Percentiles rank a stretch among this genome's conserved stretches.
Evolutionary conservation across 2,329 filamentous ascomycete genomes (phyloP).

Genomic region (Fusarium verrucosum): DNA sequence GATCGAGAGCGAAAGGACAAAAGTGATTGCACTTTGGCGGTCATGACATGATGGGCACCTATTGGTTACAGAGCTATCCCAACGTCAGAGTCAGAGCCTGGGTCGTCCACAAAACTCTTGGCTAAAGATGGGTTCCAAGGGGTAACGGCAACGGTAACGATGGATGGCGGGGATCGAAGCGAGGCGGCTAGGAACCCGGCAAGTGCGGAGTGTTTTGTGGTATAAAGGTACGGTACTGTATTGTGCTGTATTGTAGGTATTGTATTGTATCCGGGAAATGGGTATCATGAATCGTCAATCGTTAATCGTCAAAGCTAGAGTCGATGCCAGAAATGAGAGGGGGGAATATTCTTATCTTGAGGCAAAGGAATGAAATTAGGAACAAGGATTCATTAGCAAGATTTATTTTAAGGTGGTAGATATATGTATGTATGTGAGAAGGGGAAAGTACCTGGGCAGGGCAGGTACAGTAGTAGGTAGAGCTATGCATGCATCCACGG

Average conservation of each 20-base stretch:
- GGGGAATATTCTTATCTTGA: not conserved
- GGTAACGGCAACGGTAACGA: not conserved
- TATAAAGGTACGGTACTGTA: no score
- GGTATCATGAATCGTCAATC: constrained; percentile 14
- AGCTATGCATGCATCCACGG: constrained; percentile 2
- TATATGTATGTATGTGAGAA: no score
- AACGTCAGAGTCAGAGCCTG: constrained; percentile 5
- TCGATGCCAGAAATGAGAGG: not conserved
- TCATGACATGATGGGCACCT: constrained; percentile 36
- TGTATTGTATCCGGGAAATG: not conserved
- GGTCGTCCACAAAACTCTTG: constrained; percentile 1
- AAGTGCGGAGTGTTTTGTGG: not conserved
- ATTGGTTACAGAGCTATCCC: not conserved
- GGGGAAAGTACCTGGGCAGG: constrained; percentile 10
- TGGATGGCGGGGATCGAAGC: not conserved
- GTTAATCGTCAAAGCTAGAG: constrained; percentile 5
- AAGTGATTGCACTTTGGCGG: constrained; percentile 19
- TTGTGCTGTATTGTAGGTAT: not conserved
- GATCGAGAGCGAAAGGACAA: constrained; percentile 1
- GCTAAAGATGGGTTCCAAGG: not conserved
- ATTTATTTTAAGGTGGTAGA: constrained; percentile 26
- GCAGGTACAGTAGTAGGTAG: not conserved
- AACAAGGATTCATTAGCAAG: constrained; percentile 1
- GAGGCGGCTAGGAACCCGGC: not conserved
- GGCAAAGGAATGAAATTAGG: constrained; percentile 6